Percentiles rank a stretch among this genome's conserved stretches.
These are phyloP conservation scores for Betula pendula DNA, from an alignment of 306 rosid species.

Conservation along the genomic window DNA sequence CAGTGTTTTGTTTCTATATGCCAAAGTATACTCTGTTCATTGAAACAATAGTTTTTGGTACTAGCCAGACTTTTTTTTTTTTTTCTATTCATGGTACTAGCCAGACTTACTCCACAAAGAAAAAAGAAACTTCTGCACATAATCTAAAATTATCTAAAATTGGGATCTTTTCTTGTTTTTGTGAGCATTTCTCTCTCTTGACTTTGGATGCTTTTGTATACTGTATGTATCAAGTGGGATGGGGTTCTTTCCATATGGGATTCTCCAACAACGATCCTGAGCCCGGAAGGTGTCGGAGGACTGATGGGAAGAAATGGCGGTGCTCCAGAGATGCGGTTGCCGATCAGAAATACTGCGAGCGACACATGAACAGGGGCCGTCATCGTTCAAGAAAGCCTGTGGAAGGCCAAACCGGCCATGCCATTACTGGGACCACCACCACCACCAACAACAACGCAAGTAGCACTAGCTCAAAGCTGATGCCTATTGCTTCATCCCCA, in stretches of 20 bases:
- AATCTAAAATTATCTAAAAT: background rate
- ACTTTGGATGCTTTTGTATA: background rate
- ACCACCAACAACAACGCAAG: background rate
- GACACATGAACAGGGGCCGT: conserved; percentile 97
- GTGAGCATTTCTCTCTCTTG: background rate
- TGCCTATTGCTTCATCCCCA: conserved; percentile 34
- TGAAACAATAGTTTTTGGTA: background rate
- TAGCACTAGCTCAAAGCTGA: conserved; percentile 34
- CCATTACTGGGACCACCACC: conserved; percentile 44
- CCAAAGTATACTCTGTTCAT: background rate
- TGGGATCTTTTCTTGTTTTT: background rate
- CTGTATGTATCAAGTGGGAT: conserved; percentile 57
- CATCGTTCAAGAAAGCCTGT: conserved; percentile 99
- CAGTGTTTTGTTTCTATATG: background rate
- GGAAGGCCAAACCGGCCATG: conserved; percentile 94
- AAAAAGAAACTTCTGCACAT: background rate
- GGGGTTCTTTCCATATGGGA: conserved; percentile 92
- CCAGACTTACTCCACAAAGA: background rate
- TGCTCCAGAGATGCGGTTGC: conserved; percentile 97
- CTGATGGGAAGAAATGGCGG: conserved; percentile 99
- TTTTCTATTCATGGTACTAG: no score
- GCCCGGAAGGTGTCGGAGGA: conserved; percentile 97
- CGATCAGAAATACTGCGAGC: conserved; percentile 90
- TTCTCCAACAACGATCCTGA: conserved; percentile 95
- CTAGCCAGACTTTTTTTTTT: background rate